Evolutionary conservation across 768 basidiomycete species (phyloP), one percentile per base, ranked within the genome.

Genomic region (Mycena galericulata): DNA sequence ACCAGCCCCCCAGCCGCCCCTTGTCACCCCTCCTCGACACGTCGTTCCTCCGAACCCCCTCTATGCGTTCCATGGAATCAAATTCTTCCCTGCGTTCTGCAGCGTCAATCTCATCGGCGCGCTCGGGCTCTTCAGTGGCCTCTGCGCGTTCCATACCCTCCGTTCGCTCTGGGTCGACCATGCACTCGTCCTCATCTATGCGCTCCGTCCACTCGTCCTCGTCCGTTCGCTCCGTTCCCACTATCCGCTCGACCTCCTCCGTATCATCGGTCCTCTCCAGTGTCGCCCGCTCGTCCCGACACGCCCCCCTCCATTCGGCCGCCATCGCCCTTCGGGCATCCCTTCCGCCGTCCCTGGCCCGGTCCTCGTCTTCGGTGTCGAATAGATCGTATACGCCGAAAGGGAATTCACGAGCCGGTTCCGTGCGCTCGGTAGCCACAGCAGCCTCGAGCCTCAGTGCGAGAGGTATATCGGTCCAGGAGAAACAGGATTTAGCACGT

Each of bases 241-340:
- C 61, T 0, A 12, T 9, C 1, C 29, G 15, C n/a, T 63, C 62
- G 22, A 18, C 24, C 26, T 18, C 60, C 20, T 62, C 60, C 27
- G 3, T 30, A 9, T 14, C 62, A n/a, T 22, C 24, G 5, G 34
- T 67, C 36, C 18, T 72, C 32, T 56, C 59, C 2, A 40, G 54
- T 38, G 63, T 72, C 40, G 40, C 63, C 27, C 62, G 46, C 34
- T 27, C 70, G 0, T 50, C 67, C 10, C 67, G 70, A 11, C 70
- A 72, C 36, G 63, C 38, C 2, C 62, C 70, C 12, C 63, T 72
- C 27, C 24, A 58, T 9, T 14, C 59, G 2, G 70, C 70, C 4
- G 61, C 67, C 12, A 29, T 27, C 8, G 41, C 59, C 14, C 66
- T 72, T 2, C 70, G 70, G 26, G 63, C 67, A 11, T 50, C 70